These are phyloP conservation scores for Stereum hirsutum DNA, from an alignment of 1,284 basidiomycete species.

Conservation along the genomic window DNA sequence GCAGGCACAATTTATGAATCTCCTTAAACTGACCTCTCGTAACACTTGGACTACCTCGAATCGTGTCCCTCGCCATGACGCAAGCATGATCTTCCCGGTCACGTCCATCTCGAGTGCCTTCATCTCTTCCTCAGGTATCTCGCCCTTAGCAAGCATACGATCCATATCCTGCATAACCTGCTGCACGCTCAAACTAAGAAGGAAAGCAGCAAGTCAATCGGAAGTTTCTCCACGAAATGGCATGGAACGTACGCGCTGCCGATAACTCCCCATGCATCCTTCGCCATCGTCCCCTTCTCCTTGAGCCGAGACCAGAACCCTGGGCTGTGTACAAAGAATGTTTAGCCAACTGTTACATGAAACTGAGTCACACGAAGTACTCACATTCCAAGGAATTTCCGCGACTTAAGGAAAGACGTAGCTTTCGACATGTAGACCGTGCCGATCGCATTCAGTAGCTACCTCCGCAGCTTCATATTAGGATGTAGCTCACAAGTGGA, in stretches of 20 bases:
- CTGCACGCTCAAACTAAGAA: slow-evolving; percentile 56
- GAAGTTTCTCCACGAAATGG: slow-evolving; percentile 9
- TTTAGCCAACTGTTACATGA: not conserved
- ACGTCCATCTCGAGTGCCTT: slow-evolving; percentile 89
- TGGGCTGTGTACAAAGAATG: slow-evolving; percentile 39
- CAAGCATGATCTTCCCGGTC: slow-evolving; percentile 92
- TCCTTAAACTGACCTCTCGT: slow-evolving; percentile 39
- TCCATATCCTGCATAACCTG: slow-evolving; percentile 81
- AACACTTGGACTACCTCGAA: slow-evolving; percentile 87
- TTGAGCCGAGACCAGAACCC: slow-evolving; percentile 94
- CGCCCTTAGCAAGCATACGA: slow-evolving; percentile 80
- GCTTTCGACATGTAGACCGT: slow-evolving; percentile 92
- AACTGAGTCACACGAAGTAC: slow-evolving; percentile 19
- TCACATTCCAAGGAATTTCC: slow-evolving; percentile 84
- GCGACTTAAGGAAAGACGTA: slow-evolving; percentile 85
- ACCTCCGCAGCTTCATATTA: slow-evolving; percentile 2
- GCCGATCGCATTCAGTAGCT: slow-evolving; percentile 82
- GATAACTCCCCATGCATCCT: slow-evolving; percentile 91
- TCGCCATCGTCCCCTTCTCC: slow-evolving; percentile 88
- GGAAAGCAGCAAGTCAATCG: not conserved
- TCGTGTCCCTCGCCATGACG: slow-evolving; percentile 91
- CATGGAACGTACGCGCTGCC: slow-evolving; percentile 68
- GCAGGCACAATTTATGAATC: not conserved
- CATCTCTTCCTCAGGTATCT: slow-evolving; percentile 77
- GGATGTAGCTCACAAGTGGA: slow-evolving; percentile 1